A percentile compares a stretch with the other conserved stretches of the same genome.
Evolutionary conservation across 1,284 basidiomycete genomes (phyloP).

Genomic region (Trichosporon sp.): DNA sequence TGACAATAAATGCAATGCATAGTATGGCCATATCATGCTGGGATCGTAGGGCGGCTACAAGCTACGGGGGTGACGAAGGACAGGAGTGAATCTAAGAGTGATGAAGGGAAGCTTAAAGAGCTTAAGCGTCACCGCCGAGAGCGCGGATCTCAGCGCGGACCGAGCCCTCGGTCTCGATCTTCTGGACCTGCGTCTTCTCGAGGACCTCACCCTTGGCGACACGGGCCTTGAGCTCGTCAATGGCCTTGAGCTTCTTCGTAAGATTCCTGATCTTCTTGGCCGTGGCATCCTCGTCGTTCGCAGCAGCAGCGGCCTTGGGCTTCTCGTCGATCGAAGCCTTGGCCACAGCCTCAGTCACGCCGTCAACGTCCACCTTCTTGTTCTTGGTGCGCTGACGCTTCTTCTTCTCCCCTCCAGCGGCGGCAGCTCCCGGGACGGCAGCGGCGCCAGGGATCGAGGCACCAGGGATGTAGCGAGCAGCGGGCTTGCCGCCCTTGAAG

Average conservation of each 20-base stretch:
- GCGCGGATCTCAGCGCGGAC: slow-evolving; percentile 75
- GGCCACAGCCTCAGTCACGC: slow-evolving; percentile 40
- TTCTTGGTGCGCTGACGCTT: slow-evolving; percentile 63
- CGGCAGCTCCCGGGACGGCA: slow-evolving; percentile 36
- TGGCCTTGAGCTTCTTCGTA: slow-evolving; percentile 92
- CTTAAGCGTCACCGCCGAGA: slow-evolving; percentile 53
- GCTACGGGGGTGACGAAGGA: slow-evolving; percentile 3
- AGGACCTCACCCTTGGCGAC: slow-evolving; percentile 80
- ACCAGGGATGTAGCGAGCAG: slow-evolving; percentile 67
- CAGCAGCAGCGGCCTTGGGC: slow-evolving; percentile 61
- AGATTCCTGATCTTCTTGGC: slow-evolving; percentile 91
- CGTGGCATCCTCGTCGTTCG: slow-evolving; percentile 69
- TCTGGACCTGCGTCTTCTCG: slow-evolving; percentile 90
- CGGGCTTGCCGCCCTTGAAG: slow-evolving; percentile 63
- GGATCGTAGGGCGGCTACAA: slow-evolving; percentile 15
- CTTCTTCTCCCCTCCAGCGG: slow-evolving; percentile 61
- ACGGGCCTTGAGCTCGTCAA: slow-evolving; percentile 92
- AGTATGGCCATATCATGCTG: slow-evolving; percentile 25
- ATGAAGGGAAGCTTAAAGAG: not conserved
- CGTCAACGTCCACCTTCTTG: slow-evolving; percentile 59
- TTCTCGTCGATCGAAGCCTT: slow-evolving; percentile 40
- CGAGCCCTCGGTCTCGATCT: slow-evolving; percentile 85
- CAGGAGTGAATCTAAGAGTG: not conserved
- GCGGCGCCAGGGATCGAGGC: slow-evolving; percentile 58
- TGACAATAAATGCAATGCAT: slow-evolving; percentile 37